Base-by-base conservation (phyloP, 257 asterid genomes). In the Salvia rosmarinus region DNA sequence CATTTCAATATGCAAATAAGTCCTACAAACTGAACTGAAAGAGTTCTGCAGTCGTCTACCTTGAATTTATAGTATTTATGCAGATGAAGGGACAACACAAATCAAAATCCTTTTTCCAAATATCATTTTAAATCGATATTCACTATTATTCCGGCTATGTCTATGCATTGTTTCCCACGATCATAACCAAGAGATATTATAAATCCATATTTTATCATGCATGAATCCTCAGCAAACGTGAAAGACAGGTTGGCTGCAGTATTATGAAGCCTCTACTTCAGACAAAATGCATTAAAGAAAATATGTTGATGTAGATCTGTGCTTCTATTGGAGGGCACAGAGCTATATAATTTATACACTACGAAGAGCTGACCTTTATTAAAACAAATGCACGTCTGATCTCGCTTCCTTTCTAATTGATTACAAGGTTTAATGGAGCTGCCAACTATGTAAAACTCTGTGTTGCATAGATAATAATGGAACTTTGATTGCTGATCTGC, bases 131-230 rank as follows among this genome's bases (percentile, higher is more conserved):
- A 60, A 64, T 64, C 6, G 49, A 63, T 35, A 75, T 64, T 43
- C 61, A 10, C 65, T 37, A 59, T 1, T 57, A 49, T 74, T 58
- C 13, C 3, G 62, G 50, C 76, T 4, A 49, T 68, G 74, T 55
- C 30, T 59, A 35, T 43, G 80, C 56, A 46, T 8, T 79, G 74
- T 70, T 64, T 74, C 55, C 71, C 30, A 25, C 30, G 2, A 25
- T 25, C 30, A 25, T 1, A 25, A 25, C 2, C 30, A 25, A 25
- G 30, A 25, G 30, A 25, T 25, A 61, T 37, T 40, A 46, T 14
- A 10, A 16, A 30, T 37, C 47, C 20, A 59, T 35, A 34, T 59
- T 2, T 34, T 32, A 7, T 16, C 17, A 13, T 3, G 17, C 50
- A 47, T 47, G 23, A n/a, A 5, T 37, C 7, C 8, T 37, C 19